A percentile compares a stretch with the other conserved stretches of the same genome.
Evolutionary conservation across 768 basidiomycete species (phyloP).

Genomic region (Amanita pallidorosea): DNA sequence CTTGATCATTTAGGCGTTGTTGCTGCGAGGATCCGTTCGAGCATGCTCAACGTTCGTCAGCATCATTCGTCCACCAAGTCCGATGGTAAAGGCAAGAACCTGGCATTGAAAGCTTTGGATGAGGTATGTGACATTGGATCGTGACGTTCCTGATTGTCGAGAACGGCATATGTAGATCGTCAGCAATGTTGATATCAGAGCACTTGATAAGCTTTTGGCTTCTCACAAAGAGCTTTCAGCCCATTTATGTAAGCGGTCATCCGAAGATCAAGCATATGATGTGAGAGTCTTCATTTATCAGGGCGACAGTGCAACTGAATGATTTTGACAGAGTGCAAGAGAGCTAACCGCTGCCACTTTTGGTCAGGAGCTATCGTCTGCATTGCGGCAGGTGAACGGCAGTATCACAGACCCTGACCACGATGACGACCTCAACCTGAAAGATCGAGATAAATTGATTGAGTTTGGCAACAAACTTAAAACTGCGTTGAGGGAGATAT

Average conservation of each 20-base stretch:
- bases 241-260: conserved; percentile 60
- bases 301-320: conserved; percentile 1
- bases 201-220: conserved; percentile 46
- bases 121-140: conserved; percentile 37
- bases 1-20: conserved; percentile 93
- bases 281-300: conserved; percentile 28
- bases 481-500: conserved; percentile 55
- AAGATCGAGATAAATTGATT: conserved; percentile 28
- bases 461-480: conserved; percentile 50
- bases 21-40: conserved; percentile 67
- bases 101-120: conserved; percentile 48
- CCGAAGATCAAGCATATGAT: conserved; percentile 74
- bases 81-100: conserved; percentile 18
- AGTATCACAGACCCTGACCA: conserved; percentile 36
- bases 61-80: not conserved
- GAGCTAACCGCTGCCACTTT: conserved; percentile 74
- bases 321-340: conserved; percentile 55
- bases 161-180: conserved; percentile 32
- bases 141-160: not conserved
- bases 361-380: conserved; percentile 73
- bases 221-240: conserved; percentile 56
- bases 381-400: conserved; percentile 46
- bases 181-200: conserved; percentile 33
- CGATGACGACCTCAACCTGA: conserved; percentile 34
- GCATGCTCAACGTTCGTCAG: conserved; percentile 34